Percentiles rank a stretch among this genome's conserved stretches.
Conservation (phyloP, 1,284 basidiomycete species). For the Leccinum solheimii region DNA sequence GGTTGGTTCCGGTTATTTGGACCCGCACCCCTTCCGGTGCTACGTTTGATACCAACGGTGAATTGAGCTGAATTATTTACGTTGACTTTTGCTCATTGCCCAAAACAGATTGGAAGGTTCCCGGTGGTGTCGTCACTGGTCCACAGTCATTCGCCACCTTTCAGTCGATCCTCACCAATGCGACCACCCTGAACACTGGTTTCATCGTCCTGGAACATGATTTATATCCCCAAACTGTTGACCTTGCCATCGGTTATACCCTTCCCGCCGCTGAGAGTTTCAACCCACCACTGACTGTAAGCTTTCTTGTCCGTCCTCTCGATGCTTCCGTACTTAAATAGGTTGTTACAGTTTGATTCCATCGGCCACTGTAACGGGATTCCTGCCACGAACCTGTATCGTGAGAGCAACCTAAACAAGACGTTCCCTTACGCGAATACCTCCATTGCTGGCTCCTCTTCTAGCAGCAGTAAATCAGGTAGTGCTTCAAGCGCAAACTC, state of each 20-base stretch:
- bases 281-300: constrained; percentile 61
- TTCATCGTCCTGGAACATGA: constrained; percentile 93
- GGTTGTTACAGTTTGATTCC: constrained; percentile 51
- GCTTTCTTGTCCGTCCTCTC: constrained; percentile 16
- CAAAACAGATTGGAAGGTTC: constrained; percentile 75
- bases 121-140: constrained; percentile 67
- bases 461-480: constrained; percentile 4
- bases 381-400: constrained; percentile 57
- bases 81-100: background rate
- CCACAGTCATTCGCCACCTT: constrained; percentile 56
- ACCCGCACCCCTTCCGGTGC: constrained; percentile 56
- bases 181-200: constrained; percentile 55
- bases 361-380: constrained; percentile 63
- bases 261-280: constrained; percentile 67
- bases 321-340: background rate
- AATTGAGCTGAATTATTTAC: constrained; percentile 11
- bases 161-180: constrained; percentile 62
- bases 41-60: constrained; percentile 82
- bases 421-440: constrained; percentile 53
- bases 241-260: constrained; percentile 86
- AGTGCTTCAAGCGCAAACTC: constrained; percentile 7
- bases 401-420: constrained; percentile 61
- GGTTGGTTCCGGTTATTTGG: constrained; percentile 81
- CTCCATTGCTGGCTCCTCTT: constrained; percentile 10
- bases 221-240: constrained; percentile 81